Base-by-base conservation (phyloP, 495 filamentous ascomycete genomes). In the Annulohypoxylon stygium region DNA sequence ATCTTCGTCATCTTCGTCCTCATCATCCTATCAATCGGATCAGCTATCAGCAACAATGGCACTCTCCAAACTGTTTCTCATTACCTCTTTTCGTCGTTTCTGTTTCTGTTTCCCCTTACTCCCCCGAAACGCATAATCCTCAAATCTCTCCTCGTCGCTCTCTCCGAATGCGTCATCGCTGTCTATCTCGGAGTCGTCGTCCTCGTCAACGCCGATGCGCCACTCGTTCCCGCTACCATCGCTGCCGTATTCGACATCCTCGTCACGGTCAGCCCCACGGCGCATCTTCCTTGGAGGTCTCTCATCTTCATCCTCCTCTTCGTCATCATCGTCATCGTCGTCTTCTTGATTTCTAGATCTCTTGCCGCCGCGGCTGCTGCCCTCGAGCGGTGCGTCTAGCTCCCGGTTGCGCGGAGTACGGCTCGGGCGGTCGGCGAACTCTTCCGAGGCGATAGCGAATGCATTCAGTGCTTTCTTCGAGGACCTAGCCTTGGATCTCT, bases 161-260 rank as follows among this genome's bases (percentile, higher is more conserved):
- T 91, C 91, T 8, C 94, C 95, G 85, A 98, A 92, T 36, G 95
- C 95, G 77, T 97, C 95, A 67, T 98, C 95, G 70, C 91, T 94
- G 78, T 98, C 94, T 55, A 98, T 83, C 68, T 97, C 94, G 33
- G 88, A 91, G 68, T 95, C 93, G 60, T 96, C 88, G 65, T 93
- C 91, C 65, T 86, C 92, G 55, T 87, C 89, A 66, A 92, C 86
- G 54, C 93, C 93, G 41, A 97, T 78, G 71, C 86, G 91, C 96
- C 96, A 99, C 74, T 93, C 87, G 79, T 96, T 91, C 18, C 94
- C 95, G 69, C 97, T 93, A 61, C 91, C 93, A 76, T 98, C 95
- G 62, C 90, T 93, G 2, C 93, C 93, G 36, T 84, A 86, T 68
- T 86, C 87, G 10, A 82, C 82, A 18, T 82, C 81, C 59, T 81